Percentiles rank a stretch among this genome's conserved stretches.
These are phyloP conservation scores for Geoglossum glabrum DNA, from an alignment of 495 filamentous ascomycete species.

Conservation along the genomic window DNA sequence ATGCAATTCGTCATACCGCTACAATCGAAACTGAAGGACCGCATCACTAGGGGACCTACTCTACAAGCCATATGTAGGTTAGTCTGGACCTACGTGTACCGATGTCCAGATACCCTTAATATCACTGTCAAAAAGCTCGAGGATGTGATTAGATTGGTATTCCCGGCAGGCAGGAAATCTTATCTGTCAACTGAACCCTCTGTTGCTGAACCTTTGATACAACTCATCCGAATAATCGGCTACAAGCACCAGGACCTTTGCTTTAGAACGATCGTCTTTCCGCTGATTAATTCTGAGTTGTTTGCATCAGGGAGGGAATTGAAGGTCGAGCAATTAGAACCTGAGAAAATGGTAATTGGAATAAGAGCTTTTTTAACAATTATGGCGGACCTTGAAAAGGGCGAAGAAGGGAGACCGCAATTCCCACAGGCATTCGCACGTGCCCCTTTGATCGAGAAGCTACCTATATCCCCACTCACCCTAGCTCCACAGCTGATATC, in stretches of 20 bases:
- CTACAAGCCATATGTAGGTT: slow-evolving; percentile 79
- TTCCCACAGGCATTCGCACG: slow-evolving; percentile 35
- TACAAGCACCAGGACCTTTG: slow-evolving; percentile 85
- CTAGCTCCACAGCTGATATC: slow-evolving; percentile 1
- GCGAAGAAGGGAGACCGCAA: slow-evolving; percentile 55
- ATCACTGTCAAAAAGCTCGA: slow-evolving; percentile 61
- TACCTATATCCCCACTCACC: background rate
- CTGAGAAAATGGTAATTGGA: slow-evolving; percentile 88
- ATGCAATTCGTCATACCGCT: slow-evolving; percentile 54
- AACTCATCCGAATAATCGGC: slow-evolving; percentile 87
- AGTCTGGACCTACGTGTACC: slow-evolving; percentile 92
- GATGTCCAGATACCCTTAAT: slow-evolving; percentile 49
- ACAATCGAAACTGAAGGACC: slow-evolving; percentile 64
- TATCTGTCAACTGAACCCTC: slow-evolving; percentile 62
- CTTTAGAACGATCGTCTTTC: slow-evolving; percentile 81
- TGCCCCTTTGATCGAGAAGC: slow-evolving; percentile 2
- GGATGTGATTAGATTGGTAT: slow-evolving; percentile 61
- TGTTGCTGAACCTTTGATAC: slow-evolving; percentile 72
- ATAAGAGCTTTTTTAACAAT: slow-evolving; percentile 84
- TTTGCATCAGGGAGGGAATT: slow-evolving; percentile 62
- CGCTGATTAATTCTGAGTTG: slow-evolving; percentile 77
- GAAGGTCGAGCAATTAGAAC: slow-evolving; percentile 81
- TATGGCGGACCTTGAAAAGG: slow-evolving; percentile 83
- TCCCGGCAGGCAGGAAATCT: slow-evolving; percentile 56
- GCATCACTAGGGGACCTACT: slow-evolving; percentile 54